These are phyloP conservation scores for Phaeolepiota aurea DNA, from an alignment of 768 basidiomycete species.

Conservation along the genomic window DNA sequence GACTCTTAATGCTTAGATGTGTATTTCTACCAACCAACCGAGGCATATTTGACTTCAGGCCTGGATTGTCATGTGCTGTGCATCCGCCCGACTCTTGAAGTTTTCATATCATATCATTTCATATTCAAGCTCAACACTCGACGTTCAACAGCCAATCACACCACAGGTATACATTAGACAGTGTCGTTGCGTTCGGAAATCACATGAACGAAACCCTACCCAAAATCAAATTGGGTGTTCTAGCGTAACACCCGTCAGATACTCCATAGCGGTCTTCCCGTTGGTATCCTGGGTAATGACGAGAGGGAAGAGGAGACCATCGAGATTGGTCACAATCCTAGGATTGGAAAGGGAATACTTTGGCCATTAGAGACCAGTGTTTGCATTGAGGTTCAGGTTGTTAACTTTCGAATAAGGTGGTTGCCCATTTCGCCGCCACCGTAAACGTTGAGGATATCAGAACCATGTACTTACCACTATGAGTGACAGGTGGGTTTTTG, in stretches of 20 bases:
- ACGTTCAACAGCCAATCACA: no score
- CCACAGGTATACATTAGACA: no score
- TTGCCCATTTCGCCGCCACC: slow-evolving; percentile 33
- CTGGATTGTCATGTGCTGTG: no score
- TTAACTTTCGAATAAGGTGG: slow-evolving; percentile 33
- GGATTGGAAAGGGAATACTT: slow-evolving; percentile 22
- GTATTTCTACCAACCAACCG: neutral
- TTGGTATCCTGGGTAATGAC: slow-evolving; percentile 30
- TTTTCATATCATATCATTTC: no score
- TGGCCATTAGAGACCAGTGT: slow-evolving; percentile 30
- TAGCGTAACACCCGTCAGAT: slow-evolving; percentile 19
- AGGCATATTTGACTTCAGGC: no score
- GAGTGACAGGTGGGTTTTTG: neutral
- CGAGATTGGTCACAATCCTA: slow-evolving; percentile 28
- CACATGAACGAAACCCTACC: no score
- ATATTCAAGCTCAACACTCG: no score
- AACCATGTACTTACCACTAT: slow-evolving; percentile 28
- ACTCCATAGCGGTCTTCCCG: slow-evolving; percentile 25
- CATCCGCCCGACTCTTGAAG: no score
- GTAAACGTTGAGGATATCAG: slow-evolving; percentile 34
- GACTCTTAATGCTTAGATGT: no score
- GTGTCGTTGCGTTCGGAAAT: no score
- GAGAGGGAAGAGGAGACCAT: slow-evolving; percentile 19
- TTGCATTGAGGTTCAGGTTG: slow-evolving; percentile 32
- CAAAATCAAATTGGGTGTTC: slow-evolving; percentile 17